A percentile compares a stretch with the other conserved stretches of the same genome.
These are phyloP conservation scores for Wilcoxina mikolae DNA, from an alignment of 495 filamentous ascomycete genomes.

Conservation along the genomic window DNA sequence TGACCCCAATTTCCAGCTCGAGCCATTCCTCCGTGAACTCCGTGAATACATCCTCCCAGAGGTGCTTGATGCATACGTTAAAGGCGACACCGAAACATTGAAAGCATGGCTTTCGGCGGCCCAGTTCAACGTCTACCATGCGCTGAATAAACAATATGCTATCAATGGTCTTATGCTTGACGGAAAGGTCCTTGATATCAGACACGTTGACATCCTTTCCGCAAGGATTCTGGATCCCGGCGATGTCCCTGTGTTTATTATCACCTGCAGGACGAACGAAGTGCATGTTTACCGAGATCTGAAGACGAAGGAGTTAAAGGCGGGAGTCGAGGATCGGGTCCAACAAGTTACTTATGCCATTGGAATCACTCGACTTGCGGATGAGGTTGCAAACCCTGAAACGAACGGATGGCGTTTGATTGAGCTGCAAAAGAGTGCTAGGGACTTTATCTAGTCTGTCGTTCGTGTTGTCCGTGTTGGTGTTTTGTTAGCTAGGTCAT, in stretches of 20 bases:
- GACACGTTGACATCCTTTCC: conserved; percentile 77
- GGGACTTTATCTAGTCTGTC: conserved; percentile 57
- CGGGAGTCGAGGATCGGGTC: conserved; percentile 98
- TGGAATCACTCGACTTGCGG: conserved; percentile 77
- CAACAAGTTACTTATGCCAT: conserved; percentile 97
- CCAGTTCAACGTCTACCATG: conserved; percentile 86
- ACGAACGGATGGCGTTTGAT: conserved; percentile 93
- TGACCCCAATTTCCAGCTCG: conserved; percentile 88
- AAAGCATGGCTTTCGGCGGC: conserved; percentile 91
- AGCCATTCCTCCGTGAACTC: conserved; percentile 83
- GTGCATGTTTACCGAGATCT: conserved; percentile 89
- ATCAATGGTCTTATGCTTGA: conserved; percentile 85
- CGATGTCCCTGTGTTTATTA: conserved; percentile 91
- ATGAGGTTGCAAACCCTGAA: conserved; percentile 93
- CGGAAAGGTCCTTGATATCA: conserved; percentile 84
- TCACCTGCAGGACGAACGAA: conserved; percentile 92
- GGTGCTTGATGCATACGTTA: conserved; percentile 94
- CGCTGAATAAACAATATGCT: conserved; percentile 85
- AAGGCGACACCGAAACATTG: conserved; percentile 78
- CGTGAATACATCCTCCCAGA: conserved; percentile 96
- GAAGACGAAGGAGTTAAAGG: conserved; percentile 75
- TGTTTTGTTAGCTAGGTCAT: not conserved
- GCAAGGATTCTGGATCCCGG: conserved; percentile 91
- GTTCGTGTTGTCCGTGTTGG: not conserved
- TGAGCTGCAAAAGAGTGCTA: conserved; percentile 93